Base-by-base conservation (phyloP, 2,329 filamentous ascomycete species). In the Aspergillus sp. region DNA sequence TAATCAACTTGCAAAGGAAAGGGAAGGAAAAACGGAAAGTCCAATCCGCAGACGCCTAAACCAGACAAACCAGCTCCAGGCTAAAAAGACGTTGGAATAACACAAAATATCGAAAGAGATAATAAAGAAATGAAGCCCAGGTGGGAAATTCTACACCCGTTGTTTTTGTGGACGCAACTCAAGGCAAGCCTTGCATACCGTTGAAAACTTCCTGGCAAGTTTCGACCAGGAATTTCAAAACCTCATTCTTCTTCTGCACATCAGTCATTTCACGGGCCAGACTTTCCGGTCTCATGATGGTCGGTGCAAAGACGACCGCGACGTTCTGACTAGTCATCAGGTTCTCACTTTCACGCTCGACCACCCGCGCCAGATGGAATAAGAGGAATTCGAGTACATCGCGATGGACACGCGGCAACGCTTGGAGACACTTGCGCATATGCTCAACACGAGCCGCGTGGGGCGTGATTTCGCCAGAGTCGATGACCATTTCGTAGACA, bases 321-420 rank as follows among this genome's bases (percentile, higher is more conserved):
- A 97, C 74, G 64, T 98, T 98, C 71, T 94, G 88, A 48, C 91
- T 88, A 20, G 89, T 95, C 93, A 98, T 98, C 67, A 96, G 69
- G 63, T 97, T 97, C 65, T 94, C 86, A 35, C 79, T 80, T 64
- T 95, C 86, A 54, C 87, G 82, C 58, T 83, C 78, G 49, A 94
- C 87, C 35, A 98, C 91, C 51, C 90, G 82, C 57, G 84, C 85
- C 58, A 98, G 78, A 74, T 98, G 93, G 76, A 94, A 93, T 65
- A 97, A 84, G 52, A 98, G 77, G 66, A 95, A 96, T 65, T 95
- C 90, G 6, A 98, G 80, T 55, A 88, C 91, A 64, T 95, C 90
- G 41, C 84, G 82, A 68, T 98, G 93, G 45, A 85, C 84, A 33
- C 83, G 81, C 3, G 93, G 93, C 56, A 98, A 80, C 58, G 84